phyloP scores from a whole-genome alignment of 2,329 filamentous ascomycete genomes.

The Pyricularia pennisetigena region DNA sequence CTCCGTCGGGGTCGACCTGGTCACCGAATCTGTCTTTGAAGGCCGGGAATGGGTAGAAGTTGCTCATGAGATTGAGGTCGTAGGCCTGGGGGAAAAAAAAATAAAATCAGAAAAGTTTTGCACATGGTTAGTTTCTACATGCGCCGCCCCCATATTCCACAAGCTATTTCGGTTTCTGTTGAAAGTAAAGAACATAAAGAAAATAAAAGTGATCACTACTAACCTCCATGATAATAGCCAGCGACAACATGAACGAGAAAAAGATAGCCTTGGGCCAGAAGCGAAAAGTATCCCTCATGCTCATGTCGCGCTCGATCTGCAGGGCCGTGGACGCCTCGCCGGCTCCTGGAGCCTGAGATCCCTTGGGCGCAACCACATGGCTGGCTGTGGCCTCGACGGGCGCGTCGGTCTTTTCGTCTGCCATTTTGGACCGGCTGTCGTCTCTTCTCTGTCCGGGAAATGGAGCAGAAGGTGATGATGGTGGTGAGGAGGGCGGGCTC shows the following conservation, averaged over 20 bases:
- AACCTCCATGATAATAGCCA: constrained; percentile 13
- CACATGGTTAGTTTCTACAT: too few species aligned
- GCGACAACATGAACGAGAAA: constrained; percentile 11
- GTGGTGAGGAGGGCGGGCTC: background rate
- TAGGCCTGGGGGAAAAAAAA: background rate
- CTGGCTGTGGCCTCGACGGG: background rate
- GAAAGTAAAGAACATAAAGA: too few species aligned
- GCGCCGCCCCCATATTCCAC: too few species aligned
- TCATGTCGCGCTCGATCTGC: constrained; percentile 3
- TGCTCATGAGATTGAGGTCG: constrained; percentile 1
- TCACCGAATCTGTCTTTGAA: constrained; percentile 18
- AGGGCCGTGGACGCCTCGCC: background rate
- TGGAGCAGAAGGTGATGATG: background rate
- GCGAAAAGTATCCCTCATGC: constrained; percentile 1
- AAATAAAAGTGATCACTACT: background rate
- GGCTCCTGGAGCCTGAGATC: background rate
- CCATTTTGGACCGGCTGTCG: background rate
- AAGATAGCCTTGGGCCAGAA: constrained; percentile 10
- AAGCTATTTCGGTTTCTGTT: too few species aligned
- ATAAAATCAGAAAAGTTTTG: background rate
- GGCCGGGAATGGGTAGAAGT: constrained; percentile 9
- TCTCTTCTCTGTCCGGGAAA: background rate
- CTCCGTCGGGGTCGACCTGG: constrained; percentile 18
- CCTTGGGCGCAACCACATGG: background rate
- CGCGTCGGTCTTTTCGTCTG: background rate